Evolutionary conservation across 345 rosid genomes (phyloP).

Genomic region (Eucalyptus leucophloia): DNA sequence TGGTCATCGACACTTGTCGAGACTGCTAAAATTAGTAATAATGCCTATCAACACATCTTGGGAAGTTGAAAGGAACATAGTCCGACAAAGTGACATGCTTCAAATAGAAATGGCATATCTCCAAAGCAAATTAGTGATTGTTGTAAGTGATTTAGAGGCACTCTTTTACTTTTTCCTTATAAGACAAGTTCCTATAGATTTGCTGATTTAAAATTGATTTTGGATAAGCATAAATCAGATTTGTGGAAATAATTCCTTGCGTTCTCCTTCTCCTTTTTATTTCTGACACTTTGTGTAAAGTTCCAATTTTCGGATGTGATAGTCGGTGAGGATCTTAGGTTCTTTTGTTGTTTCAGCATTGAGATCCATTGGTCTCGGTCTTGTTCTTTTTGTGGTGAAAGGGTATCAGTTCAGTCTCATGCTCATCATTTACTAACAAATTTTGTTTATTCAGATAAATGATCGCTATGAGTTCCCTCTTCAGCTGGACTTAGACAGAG

Average conservation of each 20-base stretch:
- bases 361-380: background rate
- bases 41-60: background rate
- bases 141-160: background rate
- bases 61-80: background rate
- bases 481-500: conserved; percentile 92
- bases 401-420: background rate
- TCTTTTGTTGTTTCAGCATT: background rate
- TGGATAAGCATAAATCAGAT: background rate
- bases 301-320: background rate
- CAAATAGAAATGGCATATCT: background rate
- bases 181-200: background rate
- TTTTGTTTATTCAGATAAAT: conserved; percentile 43
- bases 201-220: background rate
- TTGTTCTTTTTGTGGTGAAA: background rate
- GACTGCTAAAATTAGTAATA: background rate
- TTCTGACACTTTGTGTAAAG: background rate
- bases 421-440: background rate
- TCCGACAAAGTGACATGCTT: background rate
- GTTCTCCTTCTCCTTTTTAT: background rate
- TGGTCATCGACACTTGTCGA: background rate
- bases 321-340: background rate
- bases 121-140: background rate
- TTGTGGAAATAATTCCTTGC: background rate
- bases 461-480: conserved; percentile 97
- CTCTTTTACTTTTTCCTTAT: background rate